Evolutionary conservation across 2,329 filamentous ascomycete species (phyloP).

Genomic region (Metarhizium guizhouense): DNA sequence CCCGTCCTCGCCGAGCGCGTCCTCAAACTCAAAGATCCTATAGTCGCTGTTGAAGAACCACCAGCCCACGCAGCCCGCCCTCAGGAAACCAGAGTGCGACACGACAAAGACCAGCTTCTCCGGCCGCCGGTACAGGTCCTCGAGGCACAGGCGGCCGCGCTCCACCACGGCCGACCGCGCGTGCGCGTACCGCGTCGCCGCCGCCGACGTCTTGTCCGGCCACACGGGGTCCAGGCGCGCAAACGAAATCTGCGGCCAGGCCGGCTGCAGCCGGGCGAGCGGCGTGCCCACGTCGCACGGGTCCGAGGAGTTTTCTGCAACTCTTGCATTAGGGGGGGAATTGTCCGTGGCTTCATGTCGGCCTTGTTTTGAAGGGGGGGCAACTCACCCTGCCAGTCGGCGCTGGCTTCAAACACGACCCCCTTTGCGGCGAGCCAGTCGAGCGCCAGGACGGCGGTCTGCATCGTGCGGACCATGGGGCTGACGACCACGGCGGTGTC

Average conservation of each 20-base stretch:
- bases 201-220: conserved; percentile 50
- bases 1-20: conserved; percentile 15
- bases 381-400: conserved; percentile 53
- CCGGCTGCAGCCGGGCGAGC: conserved; percentile 27
- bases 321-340: background rate
- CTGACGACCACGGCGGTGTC: conserved; percentile 49
- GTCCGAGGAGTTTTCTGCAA: conserved; percentile 40
- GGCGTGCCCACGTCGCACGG: conserved; percentile 54
- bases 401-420: conserved; percentile 45
- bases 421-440: conserved; percentile 48
- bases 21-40: conserved; percentile 48
- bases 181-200: conserved; percentile 40
- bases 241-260: conserved; percentile 50
- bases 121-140: conserved; percentile 39
- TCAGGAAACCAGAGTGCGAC: conserved; percentile 54
- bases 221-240: conserved; percentile 46
- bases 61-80: conserved; percentile 45
- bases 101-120: conserved; percentile 58
- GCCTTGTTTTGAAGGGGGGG: background rate
- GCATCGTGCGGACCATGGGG: conserved; percentile 56
- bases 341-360: background rate
- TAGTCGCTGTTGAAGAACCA: conserved; percentile 56
- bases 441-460: conserved; percentile 51
- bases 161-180: conserved; percentile 41
- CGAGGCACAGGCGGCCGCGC: conserved; percentile 43